Evolutionary conservation across 306 rosid species (phyloP), one percentile per base, ranked within the genome.

Genomic region (Dalbergia cochinchinensis): DNA sequence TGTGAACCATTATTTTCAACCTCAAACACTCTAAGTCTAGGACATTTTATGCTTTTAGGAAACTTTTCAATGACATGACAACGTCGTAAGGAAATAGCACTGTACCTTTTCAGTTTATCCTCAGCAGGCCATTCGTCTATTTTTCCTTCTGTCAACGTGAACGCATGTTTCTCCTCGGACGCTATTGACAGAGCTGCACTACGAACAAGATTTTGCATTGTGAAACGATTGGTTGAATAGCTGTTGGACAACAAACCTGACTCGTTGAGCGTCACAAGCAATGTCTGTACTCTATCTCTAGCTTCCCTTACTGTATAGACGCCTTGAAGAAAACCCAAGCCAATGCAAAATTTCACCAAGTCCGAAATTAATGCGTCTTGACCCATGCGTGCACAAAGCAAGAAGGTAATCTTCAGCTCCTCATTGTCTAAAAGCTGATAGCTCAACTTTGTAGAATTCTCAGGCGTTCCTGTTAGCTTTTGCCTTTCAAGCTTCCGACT

Each of bases 391-490:
- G 82, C 73, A 61, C 88, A 89, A 0, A 79, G 55, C 50, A 83
- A 31, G 78, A 88, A 83, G 13, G 58, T 15, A 1, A 59, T 7
- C 41, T 85, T 33, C 15, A 78, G 63, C 50, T 83, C 86, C 6
- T 31, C 64, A 12, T 67, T 10, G 42, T 59, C 79, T 34, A 85
- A 5, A 8, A 45, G 83, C 0, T 62, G 15, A 39, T 70, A 88
- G 75, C 89, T 85, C 63, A 85, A 33, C 68, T 57, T 53, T 47
- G 80, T 81, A n/a, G 71, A 59, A 12, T 14, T 59, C 12, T 81
- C 77, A 0, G 22, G 39, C 1, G 48, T 18, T 65, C 63, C 67
- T 11, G 6, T 50, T 5, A 18, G 16, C 0, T 8, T 74, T 10
- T 58, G 22, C 26, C 45, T 13, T 55, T 71, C 54, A 7, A 78